Conservation (phyloP, 768 basidiomycete genomes). For the Auricularia auricula-judae region DNA sequence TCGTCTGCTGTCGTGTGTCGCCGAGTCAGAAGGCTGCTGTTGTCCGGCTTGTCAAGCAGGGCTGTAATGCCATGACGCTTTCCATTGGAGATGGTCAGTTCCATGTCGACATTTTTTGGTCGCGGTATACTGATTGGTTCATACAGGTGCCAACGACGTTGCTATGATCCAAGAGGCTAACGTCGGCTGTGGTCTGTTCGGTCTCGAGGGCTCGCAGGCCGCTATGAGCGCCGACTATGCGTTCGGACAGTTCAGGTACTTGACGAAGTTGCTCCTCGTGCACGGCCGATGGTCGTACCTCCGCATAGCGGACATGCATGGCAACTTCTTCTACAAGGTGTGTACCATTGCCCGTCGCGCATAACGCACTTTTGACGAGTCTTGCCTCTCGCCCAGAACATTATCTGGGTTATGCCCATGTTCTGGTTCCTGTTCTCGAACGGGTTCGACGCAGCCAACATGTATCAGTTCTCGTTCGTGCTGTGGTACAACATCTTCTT, state of each 20-base stretch:
- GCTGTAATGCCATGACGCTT: slow-evolving; percentile 89
- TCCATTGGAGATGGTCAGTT: slow-evolving; percentile 97
- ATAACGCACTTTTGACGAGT: slow-evolving; percentile 7
- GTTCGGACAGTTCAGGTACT: slow-evolving; percentile 91
- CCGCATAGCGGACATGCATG: slow-evolving; percentile 94
- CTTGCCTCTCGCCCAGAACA: slow-evolving; percentile 54
- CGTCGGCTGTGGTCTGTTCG: slow-evolving; percentile 87
- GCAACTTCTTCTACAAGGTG: slow-evolving; percentile 98
- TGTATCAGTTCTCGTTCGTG: slow-evolving; percentile 95
- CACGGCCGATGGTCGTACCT: slow-evolving; percentile 98
- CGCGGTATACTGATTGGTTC: not conserved
- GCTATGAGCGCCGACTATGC: slow-evolving; percentile 99
- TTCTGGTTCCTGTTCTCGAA: slow-evolving; percentile 94
- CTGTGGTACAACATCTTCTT: slow-evolving; percentile 86
- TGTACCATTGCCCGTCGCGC: slow-evolving; percentile 28
- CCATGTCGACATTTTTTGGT: slow-evolving; percentile 97
- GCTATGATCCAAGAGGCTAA: slow-evolving; percentile 99
- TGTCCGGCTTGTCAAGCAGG: slow-evolving; percentile 89
- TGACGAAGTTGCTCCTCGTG: slow-evolving; percentile 83
- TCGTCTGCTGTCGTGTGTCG: slow-evolving; percentile 97
- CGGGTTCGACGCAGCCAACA: slow-evolving; percentile 86
- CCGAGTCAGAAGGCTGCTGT: slow-evolving; percentile 95
- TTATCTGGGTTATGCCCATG: slow-evolving; percentile 86
- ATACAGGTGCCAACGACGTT: slow-evolving; percentile 73
- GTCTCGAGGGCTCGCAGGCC: slow-evolving; percentile 93